Evolutionary conservation across 352 stramenopile species (phyloP).

Genomic region (Pythium angustatum): DNA sequence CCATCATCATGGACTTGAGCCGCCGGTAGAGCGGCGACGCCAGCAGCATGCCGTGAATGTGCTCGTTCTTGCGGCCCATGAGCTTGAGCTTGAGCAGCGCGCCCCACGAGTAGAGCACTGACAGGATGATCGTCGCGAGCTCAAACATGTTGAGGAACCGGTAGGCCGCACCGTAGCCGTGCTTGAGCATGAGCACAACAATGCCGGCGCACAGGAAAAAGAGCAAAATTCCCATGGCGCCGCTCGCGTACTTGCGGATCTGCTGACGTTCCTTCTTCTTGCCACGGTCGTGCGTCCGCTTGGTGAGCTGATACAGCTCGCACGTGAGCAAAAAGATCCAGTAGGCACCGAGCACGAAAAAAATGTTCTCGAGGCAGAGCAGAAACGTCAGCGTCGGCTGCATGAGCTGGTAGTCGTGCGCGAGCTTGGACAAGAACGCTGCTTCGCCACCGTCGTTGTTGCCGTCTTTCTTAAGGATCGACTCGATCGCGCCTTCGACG

Average conservation of each 20-base stretch:
- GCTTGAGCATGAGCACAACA: slow-evolving; percentile 44
- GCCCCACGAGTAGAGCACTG: slow-evolving; percentile 44
- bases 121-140: slow-evolving; percentile 45
- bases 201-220: slow-evolving; percentile 40
- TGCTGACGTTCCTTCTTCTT: slow-evolving; percentile 45
- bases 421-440: slow-evolving; percentile 63
- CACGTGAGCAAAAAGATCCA: slow-evolving; percentile 62
- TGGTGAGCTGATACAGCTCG: slow-evolving; percentile 65
- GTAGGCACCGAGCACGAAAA: slow-evolving; percentile 65
- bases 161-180: slow-evolving; percentile 54
- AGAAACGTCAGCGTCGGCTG: slow-evolving; percentile 44
- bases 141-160: slow-evolving; percentile 59
- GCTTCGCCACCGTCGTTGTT: slow-evolving; percentile 55
- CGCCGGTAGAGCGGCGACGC: slow-evolving; percentile 65
- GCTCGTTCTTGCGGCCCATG: slow-evolving; percentile 63
- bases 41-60: slow-evolving; percentile 68
- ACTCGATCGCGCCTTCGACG: slow-evolving; percentile 27
- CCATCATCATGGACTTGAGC: slow-evolving; percentile 66
- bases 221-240: slow-evolving; percentile 35
- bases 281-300: slow-evolving; percentile 57
- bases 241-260: slow-evolving; percentile 49
- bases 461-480: slow-evolving; percentile 43
- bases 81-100: slow-evolving; percentile 45
- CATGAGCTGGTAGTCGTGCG: slow-evolving; percentile 43
- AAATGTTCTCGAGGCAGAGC: slow-evolving; percentile 58